Evolutionary conservation across 2,329 filamentous ascomycete species (phyloP).

Genomic region (Exophiala sideris): DNA sequence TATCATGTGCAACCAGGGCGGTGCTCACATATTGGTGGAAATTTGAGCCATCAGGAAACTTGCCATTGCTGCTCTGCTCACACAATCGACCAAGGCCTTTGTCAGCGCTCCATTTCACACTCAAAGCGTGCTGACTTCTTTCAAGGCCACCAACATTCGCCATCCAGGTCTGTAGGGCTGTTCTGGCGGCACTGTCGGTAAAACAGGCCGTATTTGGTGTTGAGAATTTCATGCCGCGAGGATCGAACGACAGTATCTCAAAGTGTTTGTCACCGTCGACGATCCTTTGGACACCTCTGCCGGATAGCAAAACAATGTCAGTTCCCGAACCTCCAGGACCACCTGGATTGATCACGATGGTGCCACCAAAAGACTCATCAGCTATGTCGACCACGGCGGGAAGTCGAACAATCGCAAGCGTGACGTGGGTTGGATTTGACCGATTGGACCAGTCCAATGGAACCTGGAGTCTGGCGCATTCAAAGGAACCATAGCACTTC

Average conservation of each 20-base stretch:
- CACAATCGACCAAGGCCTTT: constrained; percentile 21
- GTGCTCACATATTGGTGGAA: constrained; percentile 32
- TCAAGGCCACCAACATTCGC: constrained; percentile 20
- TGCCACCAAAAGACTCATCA: constrained; percentile 46
- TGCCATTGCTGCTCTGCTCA: constrained; percentile 21
- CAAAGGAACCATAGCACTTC: constrained; percentile 43
- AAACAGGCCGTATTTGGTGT: constrained; percentile 30
- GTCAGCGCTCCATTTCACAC: constrained; percentile 23
- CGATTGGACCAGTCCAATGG: constrained; percentile 47
- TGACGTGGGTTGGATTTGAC: constrained; percentile 36
- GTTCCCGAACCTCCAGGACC: constrained; percentile 40
- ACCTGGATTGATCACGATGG: constrained; percentile 48
- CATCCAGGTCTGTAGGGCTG: constrained; percentile 4
- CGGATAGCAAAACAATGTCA: constrained; percentile 29
- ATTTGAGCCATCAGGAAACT: constrained; percentile 29
- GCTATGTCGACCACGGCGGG: constrained; percentile 38
- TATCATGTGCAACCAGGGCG: constrained; percentile 36
- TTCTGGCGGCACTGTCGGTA: constrained; percentile 14
- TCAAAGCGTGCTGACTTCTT: constrained; percentile 13
- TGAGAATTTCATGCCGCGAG: constrained; percentile 40
- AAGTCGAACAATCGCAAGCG: constrained; percentile 46
- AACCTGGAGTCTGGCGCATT: constrained; percentile 50
- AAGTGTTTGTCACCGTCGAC: constrained; percentile 40
- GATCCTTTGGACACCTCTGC: constrained; percentile 24
- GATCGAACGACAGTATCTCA: constrained; percentile 44